Conservation (phyloP, 2,329 filamentous ascomycete species). For the Phaeosphaeriaceae sp. region DNA sequence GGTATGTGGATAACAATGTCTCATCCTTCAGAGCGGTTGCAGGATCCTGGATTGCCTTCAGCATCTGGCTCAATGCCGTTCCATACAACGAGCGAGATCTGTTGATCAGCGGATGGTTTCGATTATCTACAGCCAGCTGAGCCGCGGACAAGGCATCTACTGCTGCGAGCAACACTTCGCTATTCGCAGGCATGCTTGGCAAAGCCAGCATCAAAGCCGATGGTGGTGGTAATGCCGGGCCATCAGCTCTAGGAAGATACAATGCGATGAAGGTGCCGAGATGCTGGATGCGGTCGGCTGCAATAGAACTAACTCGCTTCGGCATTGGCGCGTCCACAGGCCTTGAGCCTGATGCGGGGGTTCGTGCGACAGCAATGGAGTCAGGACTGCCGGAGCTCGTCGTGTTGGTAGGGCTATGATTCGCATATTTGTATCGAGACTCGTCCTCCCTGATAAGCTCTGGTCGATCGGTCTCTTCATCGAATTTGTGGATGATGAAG, state of each 20-base stretch:
- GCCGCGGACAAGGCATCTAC: constrained; percentile 45
- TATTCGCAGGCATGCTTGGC: constrained; percentile 39
- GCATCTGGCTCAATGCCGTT: constrained; percentile 40
- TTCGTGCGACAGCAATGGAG: constrained; percentile 13
- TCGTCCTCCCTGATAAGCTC: constrained; percentile 45
- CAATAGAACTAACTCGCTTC: constrained; percentile 41
- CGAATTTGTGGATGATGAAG: constrained; percentile 46
- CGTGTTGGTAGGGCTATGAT: constrained; percentile 21
- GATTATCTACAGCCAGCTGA: constrained; percentile 42
- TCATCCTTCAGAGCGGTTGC: constrained; percentile 38
- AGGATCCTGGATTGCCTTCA: constrained; percentile 38
- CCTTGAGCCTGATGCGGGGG: constrained; percentile 17
- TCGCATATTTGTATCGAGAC: constrained; percentile 40
- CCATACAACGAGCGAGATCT: constrained; percentile 45
- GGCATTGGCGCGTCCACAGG: constrained; percentile 29
- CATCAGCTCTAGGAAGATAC: constrained; percentile 39
- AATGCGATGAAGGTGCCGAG: constrained; percentile 41
- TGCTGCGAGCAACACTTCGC: constrained; percentile 38
- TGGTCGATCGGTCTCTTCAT: constrained; percentile 34
- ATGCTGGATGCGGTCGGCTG: constrained; percentile 45
- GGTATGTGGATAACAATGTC: constrained; percentile 43
- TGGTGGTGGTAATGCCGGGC: constrained; percentile 41
- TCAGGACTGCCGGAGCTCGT: constrained; percentile 7
- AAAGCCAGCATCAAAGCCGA: constrained; percentile 44
- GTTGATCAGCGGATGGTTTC: constrained; percentile 38